Conservation (phyloP, 73 alveolate species). For the Tetrahymena elliotti region DNA sequence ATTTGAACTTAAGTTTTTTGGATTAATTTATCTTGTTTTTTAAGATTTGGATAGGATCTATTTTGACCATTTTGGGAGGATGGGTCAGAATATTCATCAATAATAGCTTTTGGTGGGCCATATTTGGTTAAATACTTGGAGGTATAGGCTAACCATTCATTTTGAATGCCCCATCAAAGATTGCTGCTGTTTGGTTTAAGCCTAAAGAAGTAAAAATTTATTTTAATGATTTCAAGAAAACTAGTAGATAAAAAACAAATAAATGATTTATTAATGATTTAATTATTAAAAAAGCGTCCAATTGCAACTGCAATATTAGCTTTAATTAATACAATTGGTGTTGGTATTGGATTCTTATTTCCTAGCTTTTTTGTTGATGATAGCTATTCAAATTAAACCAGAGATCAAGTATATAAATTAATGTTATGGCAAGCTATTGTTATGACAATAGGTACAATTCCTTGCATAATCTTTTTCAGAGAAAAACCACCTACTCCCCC, state of each 20-base stretch:
- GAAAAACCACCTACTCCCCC: slow-evolving; percentile 83
- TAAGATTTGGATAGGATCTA: slow-evolving; percentile 1
- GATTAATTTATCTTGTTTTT: not conserved
- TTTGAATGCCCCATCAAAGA: slow-evolving; percentile 80
- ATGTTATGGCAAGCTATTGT: slow-evolving; percentile 57
- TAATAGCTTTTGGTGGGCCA: slow-evolving; percentile 35
- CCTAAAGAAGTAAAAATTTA: slow-evolving; percentile 50
- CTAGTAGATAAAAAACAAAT: not conserved
- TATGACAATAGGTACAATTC: slow-evolving; percentile 32
- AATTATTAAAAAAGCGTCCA: slow-evolving; percentile 48
- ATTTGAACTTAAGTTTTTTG: not conserved
- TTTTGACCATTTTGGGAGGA: not conserved
- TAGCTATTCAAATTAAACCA: slow-evolving; percentile 32
- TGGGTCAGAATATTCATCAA: slow-evolving; percentile 9
- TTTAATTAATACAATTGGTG: slow-evolving; percentile 68
- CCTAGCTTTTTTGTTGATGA: slow-evolving; percentile 67
- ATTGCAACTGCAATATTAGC: slow-evolving; percentile 77
- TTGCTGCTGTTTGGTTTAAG: slow-evolving; percentile 79
- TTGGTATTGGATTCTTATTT: slow-evolving; percentile 68
- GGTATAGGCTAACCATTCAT: slow-evolving; percentile 83
- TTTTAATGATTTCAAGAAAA: not conserved
- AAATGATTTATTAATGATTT: not conserved
- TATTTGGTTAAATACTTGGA: slow-evolving; percentile 54
- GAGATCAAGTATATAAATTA: slow-evolving; percentile 39
- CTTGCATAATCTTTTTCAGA: slow-evolving; percentile 47